Evolutionary conservation across 2,329 filamentous ascomycete species (phyloP).

Genomic region (Dothidotthia symphoricarpi): DNA sequence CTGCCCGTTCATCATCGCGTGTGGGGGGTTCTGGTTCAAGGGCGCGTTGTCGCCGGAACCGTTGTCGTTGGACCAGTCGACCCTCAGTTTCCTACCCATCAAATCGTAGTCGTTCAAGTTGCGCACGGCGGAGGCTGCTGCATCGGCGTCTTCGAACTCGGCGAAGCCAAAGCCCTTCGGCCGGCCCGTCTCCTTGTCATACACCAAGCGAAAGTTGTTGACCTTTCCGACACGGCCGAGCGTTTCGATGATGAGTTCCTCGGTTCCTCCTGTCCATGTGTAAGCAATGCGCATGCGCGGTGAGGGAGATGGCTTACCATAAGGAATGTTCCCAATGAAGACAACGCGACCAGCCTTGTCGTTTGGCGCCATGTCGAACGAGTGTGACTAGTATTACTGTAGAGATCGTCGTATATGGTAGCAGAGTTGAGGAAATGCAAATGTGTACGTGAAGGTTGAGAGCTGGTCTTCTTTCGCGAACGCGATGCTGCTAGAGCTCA

Average conservation of each 20-base stretch:
- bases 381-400: background rate
- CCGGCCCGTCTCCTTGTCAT: conserved; percentile 90
- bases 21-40: conserved; percentile 46
- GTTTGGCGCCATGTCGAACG: conserved; percentile 32
- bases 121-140: conserved; percentile 87
- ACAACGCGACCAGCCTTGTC: conserved; percentile 76
- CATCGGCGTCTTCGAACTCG: conserved; percentile 89
- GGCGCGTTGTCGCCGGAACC: conserved; percentile 60
- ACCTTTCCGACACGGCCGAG: conserved; percentile 89
- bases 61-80: conserved; percentile 94
- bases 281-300: conserved; percentile 10
- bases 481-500: background rate
- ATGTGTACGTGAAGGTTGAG: background rate
- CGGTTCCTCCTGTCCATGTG: conserved; percentile 69
- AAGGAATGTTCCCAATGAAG: conserved; percentile 84
- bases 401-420: background rate
- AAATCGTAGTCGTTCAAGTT: conserved; percentile 95
- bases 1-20: conserved; percentile 44
- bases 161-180: conserved; percentile 97
- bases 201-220: conserved; percentile 86
- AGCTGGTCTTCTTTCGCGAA: too few relatives aligned
- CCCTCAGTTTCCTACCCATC: conserved; percentile 88
- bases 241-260: conserved; percentile 93
- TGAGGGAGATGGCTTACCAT: conserved; percentile 56
- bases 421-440: background rate